Evolutionary conservation across 192 early-diverging fungal genomes (phyloP).

Genomic region (Dispira parvispora): DNA sequence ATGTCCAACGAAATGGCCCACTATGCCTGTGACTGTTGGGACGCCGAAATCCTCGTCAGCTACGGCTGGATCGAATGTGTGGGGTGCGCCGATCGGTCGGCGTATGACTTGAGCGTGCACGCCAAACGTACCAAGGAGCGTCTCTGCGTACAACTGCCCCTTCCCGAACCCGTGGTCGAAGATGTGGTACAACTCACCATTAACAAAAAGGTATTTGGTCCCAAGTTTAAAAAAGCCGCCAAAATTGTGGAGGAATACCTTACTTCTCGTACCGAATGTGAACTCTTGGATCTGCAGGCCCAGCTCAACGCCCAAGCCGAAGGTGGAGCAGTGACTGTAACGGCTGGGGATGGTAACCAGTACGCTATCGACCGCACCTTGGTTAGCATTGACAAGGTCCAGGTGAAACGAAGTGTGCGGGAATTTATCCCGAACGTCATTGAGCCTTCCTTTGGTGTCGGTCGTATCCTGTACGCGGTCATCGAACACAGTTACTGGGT

Average conservation of each 20-base stretch:
- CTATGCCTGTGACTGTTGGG: slow-evolving; percentile 98
- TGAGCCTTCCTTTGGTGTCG: slow-evolving; percentile 98
- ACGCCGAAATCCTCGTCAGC: slow-evolving; percentile 88
- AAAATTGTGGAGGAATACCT: slow-evolving; percentile 74
- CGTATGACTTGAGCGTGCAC: slow-evolving; percentile 92
- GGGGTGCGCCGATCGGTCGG: slow-evolving; percentile 97
- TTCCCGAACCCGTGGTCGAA: slow-evolving; percentile 61
- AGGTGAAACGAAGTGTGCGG: slow-evolving; percentile 44
- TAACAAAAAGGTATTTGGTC: slow-evolving; percentile 90
- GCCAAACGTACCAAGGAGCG: slow-evolving; percentile 77
- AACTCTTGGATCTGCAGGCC: slow-evolving; percentile 23
- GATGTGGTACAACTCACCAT: slow-evolving; percentile 68
- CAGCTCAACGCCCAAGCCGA: not conserved
- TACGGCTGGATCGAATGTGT: slow-evolving; percentile 99
- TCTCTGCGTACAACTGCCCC: slow-evolving; percentile 78
- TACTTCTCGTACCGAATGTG: slow-evolving; percentile 28
- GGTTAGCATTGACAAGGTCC: slow-evolving; percentile 25
- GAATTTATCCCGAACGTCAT: slow-evolving; percentile 98
- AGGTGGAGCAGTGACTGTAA: not conserved
- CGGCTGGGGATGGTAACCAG: slow-evolving; percentile 5
- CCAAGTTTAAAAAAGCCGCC: slow-evolving; percentile 80
- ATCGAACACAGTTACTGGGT: slow-evolving; percentile 89
- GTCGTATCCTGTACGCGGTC: slow-evolving; percentile 90
- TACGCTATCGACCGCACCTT: slow-evolving; percentile 9
- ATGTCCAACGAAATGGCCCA: slow-evolving; percentile 99